Evolutionary conservation across 2,329 filamentous ascomycete genomes (phyloP), one percentile per base, ranked within the genome.

Genomic region (Penicillium sp.): DNA sequence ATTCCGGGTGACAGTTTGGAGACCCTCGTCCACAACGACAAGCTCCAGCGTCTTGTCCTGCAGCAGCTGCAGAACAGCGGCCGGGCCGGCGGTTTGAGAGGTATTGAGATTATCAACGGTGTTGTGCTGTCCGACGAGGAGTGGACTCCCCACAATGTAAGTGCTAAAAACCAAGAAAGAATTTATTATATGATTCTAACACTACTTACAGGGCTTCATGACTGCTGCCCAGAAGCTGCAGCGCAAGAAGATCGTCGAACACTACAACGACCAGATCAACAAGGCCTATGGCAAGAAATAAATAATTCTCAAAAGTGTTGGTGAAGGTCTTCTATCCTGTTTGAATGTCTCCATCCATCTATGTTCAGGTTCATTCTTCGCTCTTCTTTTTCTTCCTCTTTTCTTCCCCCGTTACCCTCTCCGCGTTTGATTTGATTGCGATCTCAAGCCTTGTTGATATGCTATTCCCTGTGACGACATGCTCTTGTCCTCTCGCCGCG

Each of bases 181-280:
- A 14, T 16, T 1, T 5, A 14, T 16, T 70, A 66, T 67, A 75
- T 75, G 14, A 33, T 27, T 19, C 37, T 51, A 51, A 55, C 31
- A 33, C 5, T 2, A 50, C 59, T 31, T 6, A 53, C 63, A 89
- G 87, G 80, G 81, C 55, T 80, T 86, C 55, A 83, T 87, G 54
- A 90, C 87, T 48, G 86, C 87, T 11, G 88, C 88, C 3, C 87
- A 90, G 74, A 90, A 90, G 70, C 79, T 90, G 49, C 88, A 90
- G 77, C 83, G 87, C 66, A 88, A 84, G 77, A 84, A 82, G 66
- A 88, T 90, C 58, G 73, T 88, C 50, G 74, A 80, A 41, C 84
- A 82, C 66, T 89, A 84, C 76, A 75, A 84, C 74, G 81, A 81
- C 61, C 82, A 89, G 55, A 83, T 90, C 39, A 78, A 83, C 63